phyloP scores from a whole-genome alignment of 1,284 basidiomycete genomes.

The Fomitopsis pinicola region DNA sequence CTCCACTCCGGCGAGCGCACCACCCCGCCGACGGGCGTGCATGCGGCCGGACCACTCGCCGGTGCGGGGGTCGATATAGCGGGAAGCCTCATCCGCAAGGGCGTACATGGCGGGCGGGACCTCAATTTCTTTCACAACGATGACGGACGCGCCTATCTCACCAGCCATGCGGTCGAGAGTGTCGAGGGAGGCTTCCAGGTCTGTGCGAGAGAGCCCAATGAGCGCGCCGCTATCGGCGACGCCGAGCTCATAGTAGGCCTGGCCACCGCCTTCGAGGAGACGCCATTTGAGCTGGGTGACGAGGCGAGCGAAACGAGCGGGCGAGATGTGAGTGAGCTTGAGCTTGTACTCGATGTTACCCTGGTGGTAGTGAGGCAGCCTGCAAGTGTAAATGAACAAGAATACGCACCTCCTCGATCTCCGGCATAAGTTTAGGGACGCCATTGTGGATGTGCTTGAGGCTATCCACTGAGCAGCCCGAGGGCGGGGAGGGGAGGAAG shows the following conservation, averaged over 20 bases:
- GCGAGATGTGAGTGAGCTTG: slow-evolving; percentile 68
- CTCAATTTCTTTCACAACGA: slow-evolving; percentile 83
- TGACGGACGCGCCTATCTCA: slow-evolving; percentile 86
- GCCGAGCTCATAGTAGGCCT: slow-evolving; percentile 91
- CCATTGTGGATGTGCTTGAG: slow-evolving; percentile 19
- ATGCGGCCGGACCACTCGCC: slow-evolving; percentile 30
- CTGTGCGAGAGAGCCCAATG: slow-evolving; percentile 69
- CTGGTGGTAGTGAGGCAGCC: slow-evolving; percentile 24
- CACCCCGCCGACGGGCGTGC: slow-evolving; percentile 13
- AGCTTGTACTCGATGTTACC: slow-evolving; percentile 88
- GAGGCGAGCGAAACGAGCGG: slow-evolving; percentile 71
- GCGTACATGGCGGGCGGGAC: slow-evolving; percentile 50
- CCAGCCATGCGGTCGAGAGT: slow-evolving; percentile 91
- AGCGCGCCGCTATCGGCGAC: slow-evolving; percentile 85
- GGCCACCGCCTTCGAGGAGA: slow-evolving; percentile 85
- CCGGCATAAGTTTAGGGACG: slow-evolving; percentile 64
- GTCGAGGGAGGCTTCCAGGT: slow-evolving; percentile 77
- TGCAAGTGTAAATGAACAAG: neutral
- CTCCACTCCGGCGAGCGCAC: neutral
- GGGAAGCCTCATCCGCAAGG: slow-evolving; percentile 30
- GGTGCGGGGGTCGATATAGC: slow-evolving; percentile 26
- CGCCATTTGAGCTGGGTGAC: slow-evolving; percentile 96
- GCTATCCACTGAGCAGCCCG: slow-evolving; percentile 25
- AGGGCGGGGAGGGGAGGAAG: slow-evolving; percentile 52
- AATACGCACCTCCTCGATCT: slow-evolving; percentile 55